Evolutionary conservation across 2,329 filamentous ascomycete species (phyloP).

Genomic region (Colletotrichum ledebouriae): DNA sequence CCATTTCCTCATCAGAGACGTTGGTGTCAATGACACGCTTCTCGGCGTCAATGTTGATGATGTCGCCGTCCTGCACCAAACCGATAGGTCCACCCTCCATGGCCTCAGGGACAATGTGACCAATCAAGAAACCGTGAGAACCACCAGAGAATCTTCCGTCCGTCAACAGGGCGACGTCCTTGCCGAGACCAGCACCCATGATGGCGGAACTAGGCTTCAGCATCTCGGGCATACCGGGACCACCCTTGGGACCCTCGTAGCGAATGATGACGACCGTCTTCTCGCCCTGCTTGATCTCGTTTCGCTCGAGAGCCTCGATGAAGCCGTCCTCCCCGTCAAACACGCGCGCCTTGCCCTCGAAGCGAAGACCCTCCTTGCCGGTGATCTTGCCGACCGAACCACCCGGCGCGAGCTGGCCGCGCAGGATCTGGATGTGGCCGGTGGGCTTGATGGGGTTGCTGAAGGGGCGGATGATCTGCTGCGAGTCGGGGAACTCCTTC

Average conservation of each 20-base stretch:
- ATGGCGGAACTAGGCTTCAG: slow-evolving; percentile 92
- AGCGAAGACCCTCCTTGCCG: slow-evolving; percentile 89
- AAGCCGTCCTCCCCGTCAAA: slow-evolving; percentile 89
- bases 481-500: slow-evolving; percentile 80
- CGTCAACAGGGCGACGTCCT: slow-evolving; percentile 81
- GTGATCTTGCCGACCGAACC: slow-evolving; percentile 95
- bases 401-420: slow-evolving; percentile 85
- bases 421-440: slow-evolving; percentile 90
- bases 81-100: slow-evolving; percentile 88
- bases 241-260: slow-evolving; percentile 94
- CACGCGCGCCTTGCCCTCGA: slow-evolving; percentile 83
- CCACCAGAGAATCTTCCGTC: slow-evolving; percentile 85
- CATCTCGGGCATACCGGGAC: slow-evolving; percentile 95
- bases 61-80: slow-evolving; percentile 84
- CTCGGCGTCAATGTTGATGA: slow-evolving; percentile 86
- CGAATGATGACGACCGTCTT: slow-evolving; percentile 93
- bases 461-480: slow-evolving; percentile 85
- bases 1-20: slow-evolving; percentile 75
- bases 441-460: slow-evolving; percentile 88
- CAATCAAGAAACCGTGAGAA: slow-evolving; percentile 88
- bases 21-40: slow-evolving; percentile 76
- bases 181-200: slow-evolving; percentile 88
- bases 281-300: slow-evolving; percentile 85
- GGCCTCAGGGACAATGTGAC: slow-evolving; percentile 89
- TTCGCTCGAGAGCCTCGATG: slow-evolving; percentile 80